A percentile compares a stretch with the other conserved stretches of the same genome.
Conservation (phyloP, 2,329 filamentous ascomycete species). For the Penicillium sp. region DNA sequence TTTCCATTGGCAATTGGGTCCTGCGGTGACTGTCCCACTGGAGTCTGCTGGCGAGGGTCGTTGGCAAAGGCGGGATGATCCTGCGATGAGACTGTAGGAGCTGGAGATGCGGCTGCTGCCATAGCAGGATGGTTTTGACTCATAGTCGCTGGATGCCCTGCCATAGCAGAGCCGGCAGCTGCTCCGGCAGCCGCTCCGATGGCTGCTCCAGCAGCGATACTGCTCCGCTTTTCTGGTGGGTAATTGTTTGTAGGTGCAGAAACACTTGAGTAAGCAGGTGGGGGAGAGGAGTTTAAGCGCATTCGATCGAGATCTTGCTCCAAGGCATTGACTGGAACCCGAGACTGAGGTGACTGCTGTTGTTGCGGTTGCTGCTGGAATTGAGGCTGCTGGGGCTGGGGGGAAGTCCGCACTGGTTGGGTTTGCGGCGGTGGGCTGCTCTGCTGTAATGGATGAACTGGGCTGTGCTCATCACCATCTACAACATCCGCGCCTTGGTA, state of each 20-base stretch:
- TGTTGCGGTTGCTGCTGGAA: slow-evolving; percentile 25
- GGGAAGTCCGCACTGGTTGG: slow-evolving; percentile 15
- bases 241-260: slow-evolving; percentile 58
- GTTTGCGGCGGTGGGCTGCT: slow-evolving; percentile 39
- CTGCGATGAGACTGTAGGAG: slow-evolving; percentile 39
- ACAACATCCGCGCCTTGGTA: slow-evolving; percentile 84
- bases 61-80: slow-evolving; percentile 91
- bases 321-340: slow-evolving; percentile 66
- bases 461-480: slow-evolving; percentile 37
- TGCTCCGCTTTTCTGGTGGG: slow-evolving; percentile 74
- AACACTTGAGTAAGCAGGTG: slow-evolving; percentile 91
- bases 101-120: slow-evolving; percentile 22
- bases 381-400: slow-evolving; percentile 21
- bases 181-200: slow-evolving; percentile 13
- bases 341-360: slow-evolving; percentile 21
- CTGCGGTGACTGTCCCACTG: slow-evolving; percentile 40
- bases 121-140: slow-evolving; percentile 21
- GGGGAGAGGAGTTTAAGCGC: slow-evolving; percentile 77
- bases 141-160: slow-evolving; percentile 27
- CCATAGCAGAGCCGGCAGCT: slow-evolving; percentile 8
- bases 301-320: slow-evolving; percentile 85
- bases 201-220: slow-evolving; percentile 31
- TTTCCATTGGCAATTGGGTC: slow-evolving; percentile 33
- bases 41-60: slow-evolving; percentile 59
- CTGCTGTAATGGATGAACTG: slow-evolving; percentile 24